These are phyloP conservation scores for Mycena indigotica DNA, from an alignment of 768 basidiomycete species.

Conservation along the genomic window DNA sequence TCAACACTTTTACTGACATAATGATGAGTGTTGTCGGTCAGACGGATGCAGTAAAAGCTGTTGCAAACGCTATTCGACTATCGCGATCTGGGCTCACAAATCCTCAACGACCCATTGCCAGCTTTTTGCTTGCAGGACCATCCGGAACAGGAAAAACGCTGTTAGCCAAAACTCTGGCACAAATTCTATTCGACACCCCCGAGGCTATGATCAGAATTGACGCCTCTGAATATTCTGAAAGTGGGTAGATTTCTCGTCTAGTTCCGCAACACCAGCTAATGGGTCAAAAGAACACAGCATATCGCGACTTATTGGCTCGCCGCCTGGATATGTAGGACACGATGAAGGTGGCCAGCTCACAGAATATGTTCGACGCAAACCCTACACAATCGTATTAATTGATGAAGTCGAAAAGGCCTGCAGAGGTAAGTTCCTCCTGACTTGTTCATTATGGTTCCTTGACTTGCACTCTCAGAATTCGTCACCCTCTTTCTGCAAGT, in stretches of 20 bases:
- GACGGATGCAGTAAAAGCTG: conserved; percentile 86
- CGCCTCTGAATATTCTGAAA: conserved; percentile 90
- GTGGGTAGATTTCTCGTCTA: neutral
- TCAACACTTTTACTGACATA: neutral
- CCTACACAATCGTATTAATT: conserved; percentile 83
- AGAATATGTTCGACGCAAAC: conserved; percentile 89
- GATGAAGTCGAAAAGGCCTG: conserved; percentile 93
- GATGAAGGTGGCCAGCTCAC: conserved; percentile 90
- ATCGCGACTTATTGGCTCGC: conserved; percentile 56
- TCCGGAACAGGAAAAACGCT: conserved; percentile 6
- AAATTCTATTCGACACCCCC: conserved; percentile 85
- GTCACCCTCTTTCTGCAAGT: conserved; percentile 68
- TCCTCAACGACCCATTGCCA: conserved; percentile 71
- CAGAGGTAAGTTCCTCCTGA: conserved; percentile 31
- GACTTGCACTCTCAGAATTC: conserved; percentile 37
- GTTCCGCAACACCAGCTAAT: neutral
- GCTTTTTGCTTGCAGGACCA: neutral
- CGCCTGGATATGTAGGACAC: conserved; percentile 90
- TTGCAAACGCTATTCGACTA: conserved; percentile 90
- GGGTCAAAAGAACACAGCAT: conserved; percentile 42
- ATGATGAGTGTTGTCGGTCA: conserved; percentile 78
- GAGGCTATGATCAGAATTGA: conserved; percentile 93
- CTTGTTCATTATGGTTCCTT: neutral
- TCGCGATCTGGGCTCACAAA: conserved; percentile 94
- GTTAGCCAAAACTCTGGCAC: conserved; percentile 64